These are phyloP conservation scores for Fusarium ramigenum DNA, from an alignment of 2,329 filamentous ascomycete genomes.

Conservation along the genomic window DNA sequence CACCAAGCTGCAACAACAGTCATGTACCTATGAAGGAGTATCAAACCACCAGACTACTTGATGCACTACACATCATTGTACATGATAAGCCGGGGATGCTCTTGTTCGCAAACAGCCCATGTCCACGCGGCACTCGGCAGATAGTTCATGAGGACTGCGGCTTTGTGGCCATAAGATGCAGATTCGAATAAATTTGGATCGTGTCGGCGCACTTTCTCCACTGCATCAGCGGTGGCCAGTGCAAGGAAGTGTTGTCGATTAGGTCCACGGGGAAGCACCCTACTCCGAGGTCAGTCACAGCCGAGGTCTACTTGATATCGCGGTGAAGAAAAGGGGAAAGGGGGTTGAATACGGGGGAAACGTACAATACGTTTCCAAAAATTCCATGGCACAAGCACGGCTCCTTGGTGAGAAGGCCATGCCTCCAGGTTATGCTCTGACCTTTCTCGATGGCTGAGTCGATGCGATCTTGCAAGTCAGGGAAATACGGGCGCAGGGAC, in stretches of 20 bases:
- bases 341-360: conserved; percentile 49
- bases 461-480: conserved; percentile 62
- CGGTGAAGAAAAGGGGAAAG: conserved; percentile 51
- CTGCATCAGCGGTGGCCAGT: conserved; percentile 64
- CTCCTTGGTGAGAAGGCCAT: conserved; percentile 69
- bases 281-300: conserved; percentile 36
- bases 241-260: conserved; percentile 64
- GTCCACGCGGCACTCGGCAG: conserved; percentile 51
- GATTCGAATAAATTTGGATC: conserved; percentile 49
- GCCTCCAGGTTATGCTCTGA: conserved; percentile 62
- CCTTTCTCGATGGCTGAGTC: conserved; percentile 61
- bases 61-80: conserved; percentile 49
- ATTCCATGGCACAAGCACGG: conserved; percentile 74
- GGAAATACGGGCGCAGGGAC: conserved; percentile 65
- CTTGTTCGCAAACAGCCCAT: conserved; percentile 48
- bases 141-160: conserved; percentile 48
- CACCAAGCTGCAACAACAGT: background rate
- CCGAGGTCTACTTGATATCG: conserved; percentile 15
- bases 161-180: conserved; percentile 49
- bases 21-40: background rate
- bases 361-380: conserved; percentile 69
- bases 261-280: conserved; percentile 46
- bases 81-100: conserved; percentile 48
- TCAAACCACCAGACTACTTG: conserved; percentile 21
- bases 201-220: conserved; percentile 54